Base-by-base conservation (phyloP, 176 grass and related monocot species). In the Carex kokanica region DNA sequence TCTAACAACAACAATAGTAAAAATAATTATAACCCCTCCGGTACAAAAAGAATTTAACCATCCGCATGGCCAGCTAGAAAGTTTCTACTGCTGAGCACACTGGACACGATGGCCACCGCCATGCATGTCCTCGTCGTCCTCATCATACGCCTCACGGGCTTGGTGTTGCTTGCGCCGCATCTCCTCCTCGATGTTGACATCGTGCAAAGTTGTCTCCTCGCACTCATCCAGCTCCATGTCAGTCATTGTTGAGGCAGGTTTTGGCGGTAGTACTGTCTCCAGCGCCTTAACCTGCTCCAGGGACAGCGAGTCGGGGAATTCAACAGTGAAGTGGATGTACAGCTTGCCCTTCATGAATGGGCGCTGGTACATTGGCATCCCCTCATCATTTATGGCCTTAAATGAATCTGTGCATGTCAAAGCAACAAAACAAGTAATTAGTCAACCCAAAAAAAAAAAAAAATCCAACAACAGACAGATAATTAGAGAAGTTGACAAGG, bases 261-360 rank as follows among this genome's bases (percentile, higher is more conserved):
- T 94, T 16, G 90, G 81, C 11, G 95, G 95, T 51, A 97, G 92
- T 55, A 97, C 87, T 2, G 88, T 77, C 84, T 97, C 92, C 0
- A 97, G 87, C 45, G 95, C 83, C 90, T 94, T 94, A 83, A 88
- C 90, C 34, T 97, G 90, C 5, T 97, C 95, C 14, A 86, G 90
- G 17, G 83, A 60, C 65, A 97, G 78, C 0, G 88, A 88, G 59
- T 97, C 95, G 0, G 95, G 94, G 85, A 97, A 97, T 17, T 97
- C 95, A 15, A 97, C 88, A 0, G 90, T 82, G 83, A 97, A 97
- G 75, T 97, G 95, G 51, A 97, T 94, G 95, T 97, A 97, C 43
- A 97, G 83, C 85, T 92, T 97, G 53, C 94, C 95, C 88, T 91
- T 94, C 92, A 97, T 97, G 92, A 97, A 97, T 15, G 95, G 92